Evolutionary conservation across 257 asterid species (phyloP), one percentile per base, ranked within the genome.

Genomic region (Fraxinus americana): DNA sequence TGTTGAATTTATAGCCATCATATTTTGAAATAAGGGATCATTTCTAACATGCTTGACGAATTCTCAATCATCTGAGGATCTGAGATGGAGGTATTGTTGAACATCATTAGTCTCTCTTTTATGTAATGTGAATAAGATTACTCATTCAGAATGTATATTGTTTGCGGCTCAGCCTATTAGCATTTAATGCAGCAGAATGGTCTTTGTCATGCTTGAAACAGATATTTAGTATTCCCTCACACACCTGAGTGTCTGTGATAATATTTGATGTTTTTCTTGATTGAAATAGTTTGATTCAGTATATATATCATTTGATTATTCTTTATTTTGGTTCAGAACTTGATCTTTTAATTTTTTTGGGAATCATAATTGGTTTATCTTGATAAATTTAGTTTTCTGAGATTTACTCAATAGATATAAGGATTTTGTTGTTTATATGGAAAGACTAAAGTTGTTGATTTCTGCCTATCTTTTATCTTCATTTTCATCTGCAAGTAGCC

Each of bases 131-230:
- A 29, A 16, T 36, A 77, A 36, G 70, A 27, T 16, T 63, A 34
- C 71, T 27, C 41, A 36, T 30, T 14, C 32, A 39, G 65, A 59
- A 59, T 34, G 17, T 11, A 43, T 71, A 2, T 9, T 32, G 36
- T 19, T 66, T 79, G 14, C 16, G 38, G 27, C 68, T 73, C n/a
- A 71, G 21, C 12, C 52, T 79, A 23, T 57, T 67, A 76, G 32
- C 68, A 21, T 71, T 71, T 36, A 54, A 25, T 35, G 68, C 78
- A 73, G 30, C 70, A 32, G 7, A 11, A 25, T 17, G 29, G 21
- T 14, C 13, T 52, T 17, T 41, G 29, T 70, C 23, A 27, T 71
- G n/a, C 63, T 12, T 71, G 21, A 50, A 50, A 50, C 61, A 50
- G 23, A 50, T 50, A 50, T 50, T 14, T 16, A 50, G 61, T 50